Base-by-base conservation (phyloP, 1,139 yeast genomes). In the Hyphopichia khmerensis region DNA sequence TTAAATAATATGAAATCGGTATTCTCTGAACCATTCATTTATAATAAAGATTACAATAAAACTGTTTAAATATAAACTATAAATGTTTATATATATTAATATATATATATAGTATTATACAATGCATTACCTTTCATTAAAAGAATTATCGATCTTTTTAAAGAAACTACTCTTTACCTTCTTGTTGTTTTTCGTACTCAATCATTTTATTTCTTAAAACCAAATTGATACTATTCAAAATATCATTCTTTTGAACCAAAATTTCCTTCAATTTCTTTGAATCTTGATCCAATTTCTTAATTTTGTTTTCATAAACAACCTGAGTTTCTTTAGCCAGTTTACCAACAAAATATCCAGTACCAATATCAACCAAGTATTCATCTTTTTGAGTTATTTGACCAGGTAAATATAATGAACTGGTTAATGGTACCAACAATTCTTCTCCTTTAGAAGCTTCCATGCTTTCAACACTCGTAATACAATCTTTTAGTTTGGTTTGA, bases 331-430 rank as follows among this genome's bases (percentile, higher is more conserved):
- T 69, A 0, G 81, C 78, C 44, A 65, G 65, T 65, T 93, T 95
- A 55, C 89, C 96, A 26, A 90, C 95, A 59, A 79, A 93, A 63
- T 93, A 93, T 2, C 98, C 98, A 0, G 99, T 93, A 29, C 99
- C 99, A 35, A 93, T 84, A 59, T 93, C 99, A 15, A 95, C 96
- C 65, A 93, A 74, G 55, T 85, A 93, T 44, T 76, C 81, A 48
- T 84, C 78, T 37, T 77, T 77, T 48, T 84, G 79, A 39, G 75
- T 73, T 43, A 79, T 75, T 46, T 72, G 77, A 2, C 99, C 99
- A 1, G 96, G 96, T 23, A 93, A 86, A 55, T 95, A 93, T 37
- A 93, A 70, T 0, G 96, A 88, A 35, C 91, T 77, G 1, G 98
- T 89, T 50, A 95, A 72, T 6, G 99, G 99, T 1, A 95, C 89